These are phyloP conservation scores for Xylaria sp. DNA, from an alignment of 2,329 filamentous ascomycete species.

Conservation along the genomic window DNA sequence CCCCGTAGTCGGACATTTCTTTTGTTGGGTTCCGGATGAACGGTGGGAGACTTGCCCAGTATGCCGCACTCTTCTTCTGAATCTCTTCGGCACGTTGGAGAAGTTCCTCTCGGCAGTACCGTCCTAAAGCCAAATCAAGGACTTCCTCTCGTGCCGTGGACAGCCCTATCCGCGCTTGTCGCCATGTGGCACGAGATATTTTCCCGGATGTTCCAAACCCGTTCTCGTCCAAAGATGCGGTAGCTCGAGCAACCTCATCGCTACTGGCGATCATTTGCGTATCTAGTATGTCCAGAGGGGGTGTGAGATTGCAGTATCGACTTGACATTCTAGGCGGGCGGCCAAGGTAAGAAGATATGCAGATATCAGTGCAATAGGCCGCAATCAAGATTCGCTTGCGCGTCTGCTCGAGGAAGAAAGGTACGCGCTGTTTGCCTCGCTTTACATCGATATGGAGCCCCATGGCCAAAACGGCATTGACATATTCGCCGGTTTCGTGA, in stretches of 20 bases:
- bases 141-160: slow-evolving; percentile 32
- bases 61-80: slow-evolving; percentile 20
- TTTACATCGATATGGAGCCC: slow-evolving; percentile 32
- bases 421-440: slow-evolving; percentile 25
- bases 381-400: slow-evolving; percentile 26
- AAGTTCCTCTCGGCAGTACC: slow-evolving; percentile 32
- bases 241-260: slow-evolving; percentile 25
- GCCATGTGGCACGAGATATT: slow-evolving; percentile 25
- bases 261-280: slow-evolving; percentile 25
- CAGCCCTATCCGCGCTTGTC: slow-evolving; percentile 27
- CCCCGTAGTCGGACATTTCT: slow-evolving; percentile 20
- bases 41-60: slow-evolving; percentile 27
- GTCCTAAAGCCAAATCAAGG: slow-evolving; percentile 32
- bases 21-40: slow-evolving; percentile 25
- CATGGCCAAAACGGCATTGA: slow-evolving; percentile 31
- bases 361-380: slow-evolving; percentile 31
- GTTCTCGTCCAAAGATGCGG: slow-evolving; percentile 27
- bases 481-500: slow-evolving; percentile 29
- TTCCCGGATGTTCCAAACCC: slow-evolving; percentile 27
- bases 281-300: slow-evolving; percentile 30
- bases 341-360: slow-evolving; percentile 30
- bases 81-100: slow-evolving; percentile 25
- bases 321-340: slow-evolving; percentile 33
- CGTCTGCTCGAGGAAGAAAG: slow-evolving; percentile 32
- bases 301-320: slow-evolving; percentile 31